phyloP scores from a whole-genome alignment of 345 rosid genomes.

The Salix suchowensis region DNA sequence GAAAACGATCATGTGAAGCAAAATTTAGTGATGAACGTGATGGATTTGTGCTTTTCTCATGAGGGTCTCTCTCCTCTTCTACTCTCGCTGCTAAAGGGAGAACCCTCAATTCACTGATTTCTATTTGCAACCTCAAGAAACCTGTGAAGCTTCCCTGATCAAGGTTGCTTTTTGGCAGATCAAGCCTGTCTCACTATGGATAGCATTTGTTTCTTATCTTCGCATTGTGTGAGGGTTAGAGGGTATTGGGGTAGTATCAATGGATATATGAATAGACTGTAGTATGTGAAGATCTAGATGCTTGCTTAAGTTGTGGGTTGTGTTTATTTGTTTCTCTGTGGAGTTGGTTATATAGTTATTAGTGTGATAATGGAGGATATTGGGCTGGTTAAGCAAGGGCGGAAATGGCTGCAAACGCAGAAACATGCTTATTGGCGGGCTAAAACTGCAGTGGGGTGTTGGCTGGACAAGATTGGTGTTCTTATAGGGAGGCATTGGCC shows the following conservation, averaged over 20 bases:
- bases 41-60: background rate
- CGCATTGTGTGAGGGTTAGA: background rate
- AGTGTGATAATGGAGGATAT: conserved; percentile 70
- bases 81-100: background rate
- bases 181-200: conserved; percentile 3
- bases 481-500: conserved; percentile 89
- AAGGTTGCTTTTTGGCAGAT: background rate
- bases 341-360: background rate
- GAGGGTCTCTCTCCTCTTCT: background rate
- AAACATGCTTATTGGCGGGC: conserved; percentile 46
- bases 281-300: background rate
- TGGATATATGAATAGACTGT: conserved; percentile 6
- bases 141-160: background rate
- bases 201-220: background rate
- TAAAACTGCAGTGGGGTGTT: conserved; percentile 34
- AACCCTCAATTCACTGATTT: background rate
- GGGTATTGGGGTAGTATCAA: background rate
- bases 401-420: conserved; percentile 85
- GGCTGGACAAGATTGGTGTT: conserved; percentile 49
- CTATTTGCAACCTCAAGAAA: background rate
- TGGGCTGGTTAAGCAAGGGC: conserved; percentile 75
- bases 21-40: background rate
- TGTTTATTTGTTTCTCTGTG: background rate
- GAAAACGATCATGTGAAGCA: conserved; percentile 1
- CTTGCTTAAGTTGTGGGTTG: background rate